Percentiles rank a stretch among this genome's conserved stretches.
Evolutionary conservation across 352 stramenopile genomes (phyloP).

Genomic region (Saprolegnia parasitica): DNA sequence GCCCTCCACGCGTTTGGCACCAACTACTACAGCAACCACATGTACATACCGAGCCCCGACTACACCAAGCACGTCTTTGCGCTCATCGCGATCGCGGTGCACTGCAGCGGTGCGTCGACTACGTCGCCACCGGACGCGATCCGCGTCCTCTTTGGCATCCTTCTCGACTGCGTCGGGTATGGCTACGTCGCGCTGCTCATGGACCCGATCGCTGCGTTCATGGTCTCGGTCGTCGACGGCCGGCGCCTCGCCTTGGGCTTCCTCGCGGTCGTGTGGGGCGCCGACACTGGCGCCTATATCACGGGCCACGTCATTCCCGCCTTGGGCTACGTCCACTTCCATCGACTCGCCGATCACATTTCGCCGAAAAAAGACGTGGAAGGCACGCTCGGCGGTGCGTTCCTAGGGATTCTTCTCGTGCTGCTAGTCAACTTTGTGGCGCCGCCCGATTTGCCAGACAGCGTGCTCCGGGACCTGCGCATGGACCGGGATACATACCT

Average conservation of each 20-base stretch:
- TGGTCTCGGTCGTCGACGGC: constrained; percentile 63
- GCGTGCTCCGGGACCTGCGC: constrained; percentile 57
- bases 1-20: neutral
- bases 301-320: constrained; percentile 81
- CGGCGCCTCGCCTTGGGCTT: constrained; percentile 38
- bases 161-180: constrained; percentile 55
- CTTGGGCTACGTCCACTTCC: constrained; percentile 77
- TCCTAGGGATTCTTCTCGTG: constrained; percentile 78
- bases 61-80: constrained; percentile 26
- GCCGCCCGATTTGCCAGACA: constrained; percentile 53
- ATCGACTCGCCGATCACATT: constrained; percentile 76
- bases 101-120: constrained; percentile 29
- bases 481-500: constrained; percentile 33
- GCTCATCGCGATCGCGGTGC: constrained; percentile 49
- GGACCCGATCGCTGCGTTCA: constrained; percentile 44
- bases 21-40: neutral
- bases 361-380: constrained; percentile 96
- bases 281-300: constrained; percentile 92
- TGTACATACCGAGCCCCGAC: neutral
- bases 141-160: constrained; percentile 42
- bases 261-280: constrained; percentile 64
- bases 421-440: constrained; percentile 52
- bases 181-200: constrained; percentile 46
- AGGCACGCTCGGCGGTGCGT: constrained; percentile 78
- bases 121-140: neutral